A percentile compares a stretch with the other conserved stretches of the same genome.
phyloP scores from a whole-genome alignment of 805 yeast genomes.

The Wickerhamomyces subpelliculosus region DNA sequence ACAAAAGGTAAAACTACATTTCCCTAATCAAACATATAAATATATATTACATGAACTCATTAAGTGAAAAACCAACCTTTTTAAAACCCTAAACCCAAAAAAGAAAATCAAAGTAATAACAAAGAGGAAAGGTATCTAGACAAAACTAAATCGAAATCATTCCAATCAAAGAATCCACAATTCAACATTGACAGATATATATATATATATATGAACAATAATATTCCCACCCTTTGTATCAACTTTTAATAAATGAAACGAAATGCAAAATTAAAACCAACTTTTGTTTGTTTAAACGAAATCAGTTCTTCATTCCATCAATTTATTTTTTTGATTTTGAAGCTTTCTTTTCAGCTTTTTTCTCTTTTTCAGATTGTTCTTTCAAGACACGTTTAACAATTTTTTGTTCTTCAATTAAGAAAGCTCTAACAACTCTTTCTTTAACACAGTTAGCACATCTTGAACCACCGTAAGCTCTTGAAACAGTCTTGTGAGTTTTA shows the following conservation, averaged over 20 bases:
- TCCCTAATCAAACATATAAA: background rate
- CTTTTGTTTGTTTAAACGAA: too few relatives aligned
- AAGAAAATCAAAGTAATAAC: background rate
- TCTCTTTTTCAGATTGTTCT: slow-evolving; percentile 89
- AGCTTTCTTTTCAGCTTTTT: slow-evolving; percentile 47
- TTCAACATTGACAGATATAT: too few relatives aligned
- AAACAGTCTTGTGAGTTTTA: slow-evolving; percentile 95
- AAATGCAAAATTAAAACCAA: too few relatives aligned
- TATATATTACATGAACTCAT: slow-evolving; percentile 1
- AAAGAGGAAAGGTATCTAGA: too few relatives aligned
- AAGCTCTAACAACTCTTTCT: slow-evolving; percentile 52
- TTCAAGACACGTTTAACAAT: slow-evolving; percentile 98
- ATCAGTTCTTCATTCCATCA: background rate
- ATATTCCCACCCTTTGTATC: too few relatives aligned
- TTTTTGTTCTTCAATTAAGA: slow-evolving; percentile 99
- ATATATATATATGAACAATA: too few relatives aligned
- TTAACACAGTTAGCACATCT: slow-evolving; percentile 94
- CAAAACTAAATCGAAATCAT: too few relatives aligned
- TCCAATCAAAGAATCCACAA: too few relatives aligned
- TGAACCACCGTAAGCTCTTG: slow-evolving; percentile 99
- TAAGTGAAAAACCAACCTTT: background rate
- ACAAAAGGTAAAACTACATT: too few relatives aligned
- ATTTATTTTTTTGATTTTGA: slow-evolving; percentile 22
- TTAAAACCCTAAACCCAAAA: background rate
- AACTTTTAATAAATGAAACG: too few relatives aligned